Conservation (phyloP, 768 basidiomycete genomes). For the Amanita pseudoporphyria region DNA sequence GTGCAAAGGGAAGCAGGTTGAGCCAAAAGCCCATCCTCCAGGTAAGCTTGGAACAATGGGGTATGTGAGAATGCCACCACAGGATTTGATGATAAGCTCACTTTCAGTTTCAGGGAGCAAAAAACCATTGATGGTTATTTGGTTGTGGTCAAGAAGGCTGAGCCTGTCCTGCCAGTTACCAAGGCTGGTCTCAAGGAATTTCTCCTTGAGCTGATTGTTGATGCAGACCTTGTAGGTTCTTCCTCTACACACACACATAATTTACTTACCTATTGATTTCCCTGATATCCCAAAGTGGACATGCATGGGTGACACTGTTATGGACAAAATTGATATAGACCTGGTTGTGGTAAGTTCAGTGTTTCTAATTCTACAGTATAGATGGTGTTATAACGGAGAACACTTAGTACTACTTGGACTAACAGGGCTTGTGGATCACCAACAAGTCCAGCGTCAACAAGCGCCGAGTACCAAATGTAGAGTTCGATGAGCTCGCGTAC, state of each 20-base stretch:
- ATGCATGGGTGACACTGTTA: slow-evolving; percentile 7
- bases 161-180: slow-evolving; percentile 4
- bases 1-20: slow-evolving; percentile 4
- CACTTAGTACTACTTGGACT: too few relatives aligned
- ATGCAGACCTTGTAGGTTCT: slow-evolving; percentile 10
- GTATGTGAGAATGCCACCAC: neutral
- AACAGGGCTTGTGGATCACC: too few relatives aligned
- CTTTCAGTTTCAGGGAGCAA: neutral
- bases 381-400: too few relatives aligned
- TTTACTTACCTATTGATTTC: slow-evolving; percentile 12
- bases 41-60: slow-evolving; percentile 3
- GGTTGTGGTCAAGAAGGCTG: neutral
- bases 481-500: too few relatives aligned
- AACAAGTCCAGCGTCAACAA: too few relatives aligned
- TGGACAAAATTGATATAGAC: slow-evolving; percentile 7
- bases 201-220: slow-evolving; percentile 12
- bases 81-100: slow-evolving; percentile 2
- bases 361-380: neutral
- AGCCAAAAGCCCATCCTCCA: slow-evolving; percentile 8
- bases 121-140: neutral
- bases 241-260: neutral
- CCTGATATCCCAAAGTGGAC: slow-evolving; percentile 11
- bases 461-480: too few relatives aligned
- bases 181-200: slow-evolving; percentile 11
- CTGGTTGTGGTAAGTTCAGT: slow-evolving; percentile 8